Percentiles rank a stretch among this genome's conserved stretches.
phyloP scores from a whole-genome alignment of 768 basidiomycete genomes.

The Hypsizygus marmoreus region DNA sequence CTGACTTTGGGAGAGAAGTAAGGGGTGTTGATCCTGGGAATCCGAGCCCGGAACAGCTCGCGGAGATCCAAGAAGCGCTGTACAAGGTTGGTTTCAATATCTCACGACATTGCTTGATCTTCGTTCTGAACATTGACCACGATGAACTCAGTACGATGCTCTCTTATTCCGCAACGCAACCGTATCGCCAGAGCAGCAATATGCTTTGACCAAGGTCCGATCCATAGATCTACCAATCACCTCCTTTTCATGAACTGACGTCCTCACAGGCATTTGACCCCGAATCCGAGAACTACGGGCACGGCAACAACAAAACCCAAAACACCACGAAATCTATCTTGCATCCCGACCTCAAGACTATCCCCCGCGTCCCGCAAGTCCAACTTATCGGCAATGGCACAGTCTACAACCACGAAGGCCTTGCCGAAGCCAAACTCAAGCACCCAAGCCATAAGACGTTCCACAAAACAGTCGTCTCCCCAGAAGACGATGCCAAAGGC shows the following conservation, averaged over 20 bases:
- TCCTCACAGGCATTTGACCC: constrained; percentile 71
- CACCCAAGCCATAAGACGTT: constrained; percentile 87
- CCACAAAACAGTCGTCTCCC: constrained; percentile 76
- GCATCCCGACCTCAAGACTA: constrained; percentile 89
- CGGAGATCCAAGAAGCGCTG: constrained; percentile 67
- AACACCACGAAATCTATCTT: constrained; percentile 76
- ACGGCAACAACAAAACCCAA: constrained; percentile 87
- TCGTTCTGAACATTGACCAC: not conserved
- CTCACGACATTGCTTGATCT: not conserved
- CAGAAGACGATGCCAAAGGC: constrained; percentile 76
- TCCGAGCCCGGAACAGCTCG: constrained; percentile 61
- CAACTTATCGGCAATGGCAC: constrained; percentile 91
- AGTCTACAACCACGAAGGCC: constrained; percentile 79
- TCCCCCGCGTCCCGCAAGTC: constrained; percentile 85
- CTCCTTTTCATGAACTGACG: constrained; percentile 8
- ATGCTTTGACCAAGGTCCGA: constrained; percentile 78
- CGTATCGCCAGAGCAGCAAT: constrained; percentile 81
- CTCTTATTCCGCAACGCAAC: constrained; percentile 74
- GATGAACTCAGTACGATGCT: constrained; percentile 54
- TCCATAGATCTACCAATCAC: not conserved
- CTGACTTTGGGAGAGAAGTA: constrained; percentile 76
- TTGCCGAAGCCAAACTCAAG: constrained; percentile 75
- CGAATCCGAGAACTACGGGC: constrained; percentile 66
- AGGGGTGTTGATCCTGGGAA: constrained; percentile 69
- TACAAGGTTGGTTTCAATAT: constrained; percentile 61